Evolutionary conservation across 148 eudicot species (phyloP), one percentile per base, ranked within the genome.

Genomic region (Camellia granthamiana): DNA sequence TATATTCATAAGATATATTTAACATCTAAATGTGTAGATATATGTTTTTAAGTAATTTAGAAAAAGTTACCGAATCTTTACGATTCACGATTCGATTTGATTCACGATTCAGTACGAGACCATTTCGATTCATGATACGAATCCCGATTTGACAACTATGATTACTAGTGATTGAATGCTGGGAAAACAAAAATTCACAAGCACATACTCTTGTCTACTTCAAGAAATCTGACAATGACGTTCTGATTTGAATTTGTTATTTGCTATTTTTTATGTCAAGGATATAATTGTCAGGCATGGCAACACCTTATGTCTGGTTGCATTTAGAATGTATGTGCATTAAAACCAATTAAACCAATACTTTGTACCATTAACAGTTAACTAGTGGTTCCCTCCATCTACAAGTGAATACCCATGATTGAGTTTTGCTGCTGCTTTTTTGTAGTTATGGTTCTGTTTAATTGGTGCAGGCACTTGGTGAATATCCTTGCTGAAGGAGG

Each of bases 381-480:
- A 30, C 12, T 66, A 4, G 38, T 21, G 0, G 18, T 63, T 21
- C 68, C 41, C 41, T 23, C 68, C 23, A 63, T 63, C 38, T 63
- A 9, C 68, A 21, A 63, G 68, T 15, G 13, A 3, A 15, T 60
- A 3, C 19, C 64, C 5, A 15, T 60, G 13, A 7, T 49, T 52
- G 60, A 51, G 4, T 42, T 43, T 23, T 21, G 15, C 74, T 46
- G 14, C 56, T 46, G 42, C 43, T 21, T 11, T 30, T 19, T 72
- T n/a, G 23, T 21, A 74, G 66, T 43, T 21, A 63, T 46, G 61
- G 61, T 38, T 52, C 30, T 70, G 42, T 72, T 69, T 41, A 72
- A 11, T 72, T 78, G 71, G 56, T 85, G 85, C 91, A 94, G 98
- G 86, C 91, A 87, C 83, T 77, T 94, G 88, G 95, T 94, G 69